A percentile compares a stretch with the other conserved stretches of the same genome.
phyloP scores from a whole-genome alignment of 2,329 filamentous ascomycete genomes.

The Calonectria honghensis region DNA sequence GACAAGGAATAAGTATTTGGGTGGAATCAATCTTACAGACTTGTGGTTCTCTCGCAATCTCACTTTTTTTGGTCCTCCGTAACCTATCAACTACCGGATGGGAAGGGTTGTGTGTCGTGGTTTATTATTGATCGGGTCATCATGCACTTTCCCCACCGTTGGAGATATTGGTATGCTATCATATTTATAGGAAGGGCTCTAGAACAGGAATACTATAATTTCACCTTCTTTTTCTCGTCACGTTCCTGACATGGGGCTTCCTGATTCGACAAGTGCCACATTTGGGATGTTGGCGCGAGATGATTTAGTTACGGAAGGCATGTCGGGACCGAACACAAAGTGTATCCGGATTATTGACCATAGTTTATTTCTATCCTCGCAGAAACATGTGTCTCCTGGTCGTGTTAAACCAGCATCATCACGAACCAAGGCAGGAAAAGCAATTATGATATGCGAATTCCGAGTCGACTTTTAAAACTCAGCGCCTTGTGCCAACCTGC shows the following conservation, averaged over 20 bases:
- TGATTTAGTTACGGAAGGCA: not conserved
- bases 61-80: not conserved
- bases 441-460: not conserved
- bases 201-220: not conserved
- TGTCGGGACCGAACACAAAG: not conserved
- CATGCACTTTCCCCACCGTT: not conserved
- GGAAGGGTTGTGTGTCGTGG: not conserved
- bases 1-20: not conserved
- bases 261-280: not conserved
- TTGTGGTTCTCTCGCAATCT: not conserved
- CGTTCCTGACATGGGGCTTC: not conserved
- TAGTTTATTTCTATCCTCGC: not conserved
- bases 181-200: not conserved
- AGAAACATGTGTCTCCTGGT: not conserved
- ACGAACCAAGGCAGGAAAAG: not conserved
- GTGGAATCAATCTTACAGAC: not conserved
- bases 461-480: not conserved
- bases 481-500: fast-evolving
- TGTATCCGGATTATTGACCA: not conserved
- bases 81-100: not conserved
- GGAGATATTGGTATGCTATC: not conserved
- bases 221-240: not conserved
- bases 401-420: not conserved
- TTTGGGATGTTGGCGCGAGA: not conserved
- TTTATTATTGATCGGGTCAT: not conserved